Evolutionary conservation across 1,284 basidiomycete species (phyloP).

Genomic region (Sanghuangporus weigelae): DNA sequence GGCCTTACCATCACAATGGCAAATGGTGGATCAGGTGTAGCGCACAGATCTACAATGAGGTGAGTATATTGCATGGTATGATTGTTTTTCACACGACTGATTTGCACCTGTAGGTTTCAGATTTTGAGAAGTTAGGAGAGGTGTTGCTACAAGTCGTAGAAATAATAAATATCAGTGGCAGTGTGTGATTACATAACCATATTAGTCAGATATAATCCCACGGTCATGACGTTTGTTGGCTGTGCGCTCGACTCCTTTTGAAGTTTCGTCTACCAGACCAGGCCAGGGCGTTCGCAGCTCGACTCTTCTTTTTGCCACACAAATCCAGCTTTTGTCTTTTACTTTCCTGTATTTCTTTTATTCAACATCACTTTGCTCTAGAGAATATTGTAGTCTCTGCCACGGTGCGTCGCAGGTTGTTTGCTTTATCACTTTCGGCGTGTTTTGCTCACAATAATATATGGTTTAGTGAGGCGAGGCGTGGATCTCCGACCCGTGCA

Average conservation of each 20-base stretch:
- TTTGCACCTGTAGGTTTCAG: constrained; percentile 35
- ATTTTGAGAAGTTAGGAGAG: constrained; percentile 47
- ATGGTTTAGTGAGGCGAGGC: not conserved
- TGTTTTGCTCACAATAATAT: not conserved
- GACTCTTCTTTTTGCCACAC: not conserved
- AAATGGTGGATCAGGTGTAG: constrained; percentile 71
- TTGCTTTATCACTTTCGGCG: not conserved
- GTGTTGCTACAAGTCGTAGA: constrained; percentile 34
- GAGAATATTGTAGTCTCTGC: not conserved
- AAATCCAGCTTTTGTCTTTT: not conserved
- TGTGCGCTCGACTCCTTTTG: not conserved
- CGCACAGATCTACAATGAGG: constrained; percentile 72
- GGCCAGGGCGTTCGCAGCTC: not conserved
- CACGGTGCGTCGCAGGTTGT: not conserved
- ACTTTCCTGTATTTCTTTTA: not conserved
- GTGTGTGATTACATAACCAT: not conserved
- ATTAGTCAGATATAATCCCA: not conserved
- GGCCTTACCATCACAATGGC: constrained; percentile 50
- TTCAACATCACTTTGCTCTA: not conserved
- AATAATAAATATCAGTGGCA: constrained; percentile 24
- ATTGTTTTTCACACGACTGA: not conserved
- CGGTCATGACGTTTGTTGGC: not conserved
- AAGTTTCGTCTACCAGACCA: not conserved
- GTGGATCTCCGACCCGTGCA: constrained; percentile 16
- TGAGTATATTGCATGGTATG: constrained; percentile 27